Conservation (phyloP, 495 filamentous ascomycete genomes). For the Clavariopsis aquatica region DNA sequence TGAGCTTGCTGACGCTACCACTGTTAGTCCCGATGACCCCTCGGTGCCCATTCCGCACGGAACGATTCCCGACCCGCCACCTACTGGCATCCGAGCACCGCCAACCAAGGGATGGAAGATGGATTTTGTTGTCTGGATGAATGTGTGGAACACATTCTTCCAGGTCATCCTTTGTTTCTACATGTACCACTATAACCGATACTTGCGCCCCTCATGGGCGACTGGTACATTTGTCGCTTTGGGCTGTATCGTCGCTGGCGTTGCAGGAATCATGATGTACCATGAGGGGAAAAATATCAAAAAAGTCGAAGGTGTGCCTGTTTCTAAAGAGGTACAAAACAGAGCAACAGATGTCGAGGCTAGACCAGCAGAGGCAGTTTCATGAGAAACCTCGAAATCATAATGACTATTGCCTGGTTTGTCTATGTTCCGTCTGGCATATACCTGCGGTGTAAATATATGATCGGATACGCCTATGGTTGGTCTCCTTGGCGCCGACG, state of each 20-base stretch:
- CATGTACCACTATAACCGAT: conserved; percentile 77
- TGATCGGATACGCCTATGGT: conserved; percentile 11
- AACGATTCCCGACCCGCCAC: conserved; percentile 57
- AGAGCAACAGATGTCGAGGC: conserved; percentile 2
- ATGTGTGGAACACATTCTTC: conserved; percentile 73
- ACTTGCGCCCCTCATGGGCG: conserved; percentile 67
- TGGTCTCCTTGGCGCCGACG: conserved; percentile 16
- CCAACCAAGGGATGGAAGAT: conserved; percentile 72
- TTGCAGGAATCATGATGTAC: conserved; percentile 69
- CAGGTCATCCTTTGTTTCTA: conserved; percentile 68
- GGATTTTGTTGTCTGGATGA: conserved; percentile 75
- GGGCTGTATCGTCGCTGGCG: conserved; percentile 65
- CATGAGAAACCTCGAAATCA: conserved; percentile 8
- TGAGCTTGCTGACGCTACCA: background rate
- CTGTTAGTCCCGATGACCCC: conserved; percentile 41
- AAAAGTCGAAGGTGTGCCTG: conserved; percentile 61
- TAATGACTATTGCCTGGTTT: conserved; percentile 8
- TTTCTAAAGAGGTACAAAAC: conserved; percentile 10
- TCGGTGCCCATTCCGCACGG: conserved; percentile 58
- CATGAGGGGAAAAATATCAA: conserved; percentile 61
- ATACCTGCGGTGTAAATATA: background rate
- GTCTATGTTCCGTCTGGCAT: background rate
- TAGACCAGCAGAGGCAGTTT: background rate
- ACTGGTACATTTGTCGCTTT: conserved; percentile 74
- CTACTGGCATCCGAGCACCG: conserved; percentile 65